phyloP scores from a whole-genome alignment of 2,329 filamentous ascomycete genomes.

The Elsinoe ampelina region DNA sequence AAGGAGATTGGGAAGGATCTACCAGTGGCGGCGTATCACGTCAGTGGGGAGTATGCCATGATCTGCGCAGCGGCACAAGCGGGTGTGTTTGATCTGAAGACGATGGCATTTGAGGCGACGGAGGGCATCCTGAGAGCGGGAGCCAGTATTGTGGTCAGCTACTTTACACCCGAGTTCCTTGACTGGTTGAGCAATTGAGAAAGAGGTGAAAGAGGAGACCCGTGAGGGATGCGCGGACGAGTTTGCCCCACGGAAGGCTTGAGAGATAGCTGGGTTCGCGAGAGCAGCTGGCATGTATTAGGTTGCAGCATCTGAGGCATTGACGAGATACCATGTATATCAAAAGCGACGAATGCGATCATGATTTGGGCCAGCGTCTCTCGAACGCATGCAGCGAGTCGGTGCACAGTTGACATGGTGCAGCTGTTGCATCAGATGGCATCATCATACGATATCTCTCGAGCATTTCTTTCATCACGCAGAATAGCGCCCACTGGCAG shows the following conservation, averaged over 20 bases:
- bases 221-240: not conserved
- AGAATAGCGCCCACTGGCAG: too few species aligned
- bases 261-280: not conserved
- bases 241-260: not conserved
- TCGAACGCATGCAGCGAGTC: not conserved
- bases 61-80: conserved; percentile 92
- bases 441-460: too few species aligned
- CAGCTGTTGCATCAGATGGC: too few species aligned
- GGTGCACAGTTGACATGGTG: not conserved
- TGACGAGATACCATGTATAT: conserved; percentile 11
- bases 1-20: conserved; percentile 89
- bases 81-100: conserved; percentile 88
- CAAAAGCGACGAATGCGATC: conserved; percentile 6
- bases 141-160: conserved; percentile 85
- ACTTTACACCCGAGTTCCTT: conserved; percentile 76
- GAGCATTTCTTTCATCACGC: too few species aligned
- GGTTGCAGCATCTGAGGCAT: not conserved
- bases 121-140: conserved; percentile 89
- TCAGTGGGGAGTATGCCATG: conserved; percentile 96
- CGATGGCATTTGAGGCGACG: conserved; percentile 90
- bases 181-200: conserved; percentile 45
- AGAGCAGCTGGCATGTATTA: not conserved
- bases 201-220: not conserved
- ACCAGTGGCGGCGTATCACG: conserved; percentile 91
- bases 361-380: not conserved